A percentile compares a stretch with the other conserved stretches of the same genome.
phyloP scores from a whole-genome alignment of 1,284 basidiomycete genomes.

The Apiotrichum veenhuisii region DNA sequence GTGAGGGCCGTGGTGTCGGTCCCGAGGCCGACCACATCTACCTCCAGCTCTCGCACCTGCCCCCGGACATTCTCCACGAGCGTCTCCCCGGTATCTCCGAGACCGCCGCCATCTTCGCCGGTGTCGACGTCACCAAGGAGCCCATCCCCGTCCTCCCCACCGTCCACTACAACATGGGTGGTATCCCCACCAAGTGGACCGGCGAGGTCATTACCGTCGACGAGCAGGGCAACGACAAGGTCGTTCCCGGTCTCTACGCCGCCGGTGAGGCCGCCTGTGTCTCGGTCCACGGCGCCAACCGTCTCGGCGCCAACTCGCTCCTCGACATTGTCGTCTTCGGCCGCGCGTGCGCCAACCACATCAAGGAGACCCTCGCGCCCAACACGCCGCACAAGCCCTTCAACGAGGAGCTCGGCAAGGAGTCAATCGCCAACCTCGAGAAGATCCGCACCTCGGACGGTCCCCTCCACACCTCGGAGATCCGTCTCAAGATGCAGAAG shows the following conservation, averaged over 20 bases:
- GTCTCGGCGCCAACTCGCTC: slow-evolving; percentile 98
- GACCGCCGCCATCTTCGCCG: slow-evolving; percentile 97
- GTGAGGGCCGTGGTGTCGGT: slow-evolving; percentile 98
- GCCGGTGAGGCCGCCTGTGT: slow-evolving; percentile 99
- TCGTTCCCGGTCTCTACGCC: slow-evolving; percentile 96
- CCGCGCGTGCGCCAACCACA: slow-evolving; percentile 97
- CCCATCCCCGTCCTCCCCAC: slow-evolving; percentile 96
- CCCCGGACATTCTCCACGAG: slow-evolving; percentile 92
- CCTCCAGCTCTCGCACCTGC: slow-evolving; percentile 95
- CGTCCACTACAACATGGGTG: slow-evolving; percentile 97
- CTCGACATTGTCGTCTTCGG: slow-evolving; percentile 99
- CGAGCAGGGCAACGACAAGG: slow-evolving; percentile 82
- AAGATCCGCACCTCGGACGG: slow-evolving; percentile 80
- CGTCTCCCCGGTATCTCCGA: slow-evolving; percentile 99
- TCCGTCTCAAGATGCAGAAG: slow-evolving; percentile 96
- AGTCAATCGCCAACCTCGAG: slow-evolving; percentile 86
- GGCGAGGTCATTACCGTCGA: slow-evolving; percentile 91
- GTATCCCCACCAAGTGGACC: slow-evolving; percentile 98
- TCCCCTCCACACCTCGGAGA: slow-evolving; percentile 78
- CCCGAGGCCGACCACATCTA: slow-evolving; percentile 98
- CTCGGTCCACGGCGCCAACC: slow-evolving; percentile 98
- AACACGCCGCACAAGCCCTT: slow-evolving; percentile 89
- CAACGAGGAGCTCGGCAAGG: slow-evolving; percentile 79
- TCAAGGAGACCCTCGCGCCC: slow-evolving; percentile 83
- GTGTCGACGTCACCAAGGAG: slow-evolving; percentile 99